phyloP scores from a whole-genome alignment of 805 yeast species.

The Wickerhamiella kazuoi region DNA sequence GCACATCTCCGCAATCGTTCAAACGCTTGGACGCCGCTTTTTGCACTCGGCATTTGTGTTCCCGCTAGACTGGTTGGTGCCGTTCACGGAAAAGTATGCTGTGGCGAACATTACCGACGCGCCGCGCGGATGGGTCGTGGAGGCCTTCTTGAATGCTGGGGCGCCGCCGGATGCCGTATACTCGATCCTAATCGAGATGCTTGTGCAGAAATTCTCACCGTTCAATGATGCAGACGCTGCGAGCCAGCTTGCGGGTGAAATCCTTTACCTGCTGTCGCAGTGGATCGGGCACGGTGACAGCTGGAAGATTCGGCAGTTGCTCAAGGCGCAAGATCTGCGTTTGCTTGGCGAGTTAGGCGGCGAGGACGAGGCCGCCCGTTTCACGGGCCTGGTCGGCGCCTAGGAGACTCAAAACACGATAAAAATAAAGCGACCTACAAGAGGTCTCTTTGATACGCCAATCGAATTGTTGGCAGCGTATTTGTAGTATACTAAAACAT shows the following conservation, averaged over 20 bases:
- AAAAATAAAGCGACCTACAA: too few species aligned
- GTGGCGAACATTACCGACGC: constrained; percentile 25
- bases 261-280: constrained; percentile 11
- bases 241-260: constrained; percentile 15
- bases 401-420: too few species aligned
- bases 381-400: background rate
- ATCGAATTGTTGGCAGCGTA: too few species aligned
- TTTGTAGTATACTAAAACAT: too few species aligned
- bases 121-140: constrained; percentile 26
- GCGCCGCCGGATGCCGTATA: constrained; percentile 16
- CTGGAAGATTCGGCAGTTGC: background rate
- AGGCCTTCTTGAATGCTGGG: constrained; percentile 23
- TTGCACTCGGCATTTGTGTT: constrained; percentile 59
- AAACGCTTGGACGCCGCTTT: constrained; percentile 43
- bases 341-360: background rate
- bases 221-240: constrained; percentile 15
- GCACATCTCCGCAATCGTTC: constrained; percentile 23
- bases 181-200: constrained; percentile 15
- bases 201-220: constrained; percentile 19
- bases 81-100: constrained; percentile 42
- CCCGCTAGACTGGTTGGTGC: constrained; percentile 56
- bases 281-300: constrained; percentile 1
- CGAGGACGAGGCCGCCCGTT: background rate
- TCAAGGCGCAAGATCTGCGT: background rate
- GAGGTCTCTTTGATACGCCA: too few species aligned